These are phyloP conservation scores for Floccularia luteovirens DNA, from an alignment of 768 basidiomycete genomes.

Conservation along the genomic window DNA sequence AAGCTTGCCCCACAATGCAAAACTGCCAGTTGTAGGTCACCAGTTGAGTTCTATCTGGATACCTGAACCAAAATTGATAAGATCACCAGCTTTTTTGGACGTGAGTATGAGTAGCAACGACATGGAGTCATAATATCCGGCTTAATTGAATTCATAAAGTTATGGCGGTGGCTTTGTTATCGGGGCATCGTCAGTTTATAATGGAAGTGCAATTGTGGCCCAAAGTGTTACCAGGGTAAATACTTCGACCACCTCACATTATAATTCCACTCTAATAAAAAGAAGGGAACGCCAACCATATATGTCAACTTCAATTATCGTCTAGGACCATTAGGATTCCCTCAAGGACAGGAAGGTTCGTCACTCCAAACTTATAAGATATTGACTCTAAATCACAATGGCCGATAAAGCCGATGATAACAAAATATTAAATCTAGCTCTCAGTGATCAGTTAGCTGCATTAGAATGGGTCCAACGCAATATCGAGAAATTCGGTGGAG, in stretches of 20 bases:
- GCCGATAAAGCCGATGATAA: conserved; percentile 23
- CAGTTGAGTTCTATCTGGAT: background rate
- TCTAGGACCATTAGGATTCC: conserved; percentile 27
- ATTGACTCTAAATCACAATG: background rate
- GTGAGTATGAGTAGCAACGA: conserved; percentile 19
- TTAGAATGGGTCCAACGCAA: conserved; percentile 53
- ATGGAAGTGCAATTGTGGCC: conserved; percentile 25
- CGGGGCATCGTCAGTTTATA: conserved; percentile 19
- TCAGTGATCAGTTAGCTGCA: conserved; percentile 37
- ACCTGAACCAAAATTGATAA: background rate
- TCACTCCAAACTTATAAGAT: background rate
- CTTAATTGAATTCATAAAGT: too few species aligned
- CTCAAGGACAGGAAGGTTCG: conserved; percentile 24
- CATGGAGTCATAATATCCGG: too few species aligned
- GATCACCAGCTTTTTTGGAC: conserved; percentile 28
- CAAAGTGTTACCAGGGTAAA: conserved; percentile 27
- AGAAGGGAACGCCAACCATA: conserved; percentile 28
- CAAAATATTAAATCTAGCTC: conserved; percentile 34
- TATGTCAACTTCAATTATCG: conserved; percentile 18
- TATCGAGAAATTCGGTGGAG: conserved; percentile 56
- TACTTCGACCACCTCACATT: too few species aligned
- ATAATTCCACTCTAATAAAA: too few species aligned
- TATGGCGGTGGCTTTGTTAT: conserved; percentile 25
- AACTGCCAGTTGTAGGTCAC: conserved; percentile 29
- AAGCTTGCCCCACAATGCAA: conserved; percentile 16